Conservation (phyloP, 169 alveolate genomes). For the Condylostoma magnum region DNA sequence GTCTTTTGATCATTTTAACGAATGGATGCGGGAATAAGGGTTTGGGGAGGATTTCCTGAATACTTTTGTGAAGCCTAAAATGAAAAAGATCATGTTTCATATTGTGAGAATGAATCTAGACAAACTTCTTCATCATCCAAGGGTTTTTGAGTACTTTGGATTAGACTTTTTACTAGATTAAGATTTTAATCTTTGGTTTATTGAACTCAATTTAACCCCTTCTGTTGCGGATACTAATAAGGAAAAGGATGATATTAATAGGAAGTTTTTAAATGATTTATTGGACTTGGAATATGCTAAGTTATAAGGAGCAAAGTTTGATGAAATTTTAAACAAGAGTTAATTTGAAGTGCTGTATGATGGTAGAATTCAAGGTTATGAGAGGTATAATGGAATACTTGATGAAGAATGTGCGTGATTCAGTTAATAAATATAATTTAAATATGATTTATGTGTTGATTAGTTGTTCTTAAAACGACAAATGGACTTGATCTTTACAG, state of each 20-base stretch:
- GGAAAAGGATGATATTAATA: slow-evolving; percentile 7
- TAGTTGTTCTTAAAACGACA: too few species aligned
- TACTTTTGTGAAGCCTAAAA: background rate
- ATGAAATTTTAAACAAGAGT: background rate
- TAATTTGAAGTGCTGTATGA: slow-evolving; percentile 10
- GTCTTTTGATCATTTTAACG: slow-evolving; percentile 9
- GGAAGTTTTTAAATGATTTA: background rate
- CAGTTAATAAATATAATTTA: too few species aligned
- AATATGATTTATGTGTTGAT: too few species aligned
- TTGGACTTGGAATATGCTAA: slow-evolving; percentile 3
- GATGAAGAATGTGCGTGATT: slow-evolving; percentile 18
- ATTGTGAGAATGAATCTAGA: slow-evolving; percentile 11
- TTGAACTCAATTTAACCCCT: slow-evolving; percentile 84
- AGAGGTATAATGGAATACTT: background rate
- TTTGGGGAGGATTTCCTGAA: slow-evolving; percentile 11
- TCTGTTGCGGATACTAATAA: slow-evolving; percentile 1
- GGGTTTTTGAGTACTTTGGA: slow-evolving; percentile 21
- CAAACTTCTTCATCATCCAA: background rate
- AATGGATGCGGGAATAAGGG: background rate
- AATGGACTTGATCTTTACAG: too few species aligned
- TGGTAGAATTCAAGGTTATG: slow-evolving; percentile 17
- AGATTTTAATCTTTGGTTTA: slow-evolving; percentile 28
- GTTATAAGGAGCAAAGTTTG: background rate
- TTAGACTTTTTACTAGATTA: slow-evolving; percentile 16
- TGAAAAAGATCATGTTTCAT: slow-evolving; percentile 12